A percentile compares a stretch with the other conserved stretches of the same genome.
phyloP scores from a whole-genome alignment of 306 rosid genomes.

The Erythrophleum fordii region DNA sequence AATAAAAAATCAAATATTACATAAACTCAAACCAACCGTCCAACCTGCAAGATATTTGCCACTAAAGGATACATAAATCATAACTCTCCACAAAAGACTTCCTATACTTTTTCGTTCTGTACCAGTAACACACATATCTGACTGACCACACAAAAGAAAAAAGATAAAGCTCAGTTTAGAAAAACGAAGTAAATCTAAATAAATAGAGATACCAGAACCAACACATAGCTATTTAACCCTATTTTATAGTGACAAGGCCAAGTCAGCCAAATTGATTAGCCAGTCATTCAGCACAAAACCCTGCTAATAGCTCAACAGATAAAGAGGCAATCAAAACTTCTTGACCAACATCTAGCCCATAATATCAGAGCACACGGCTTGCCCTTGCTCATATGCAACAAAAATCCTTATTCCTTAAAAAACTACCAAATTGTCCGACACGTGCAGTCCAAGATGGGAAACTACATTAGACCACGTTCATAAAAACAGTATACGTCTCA shows the following conservation, averaged over 20 bases:
- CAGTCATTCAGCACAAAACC: not conserved
- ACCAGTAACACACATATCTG: not conserved
- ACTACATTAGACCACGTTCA: not conserved
- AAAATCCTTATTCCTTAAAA: slow-evolving; percentile 26
- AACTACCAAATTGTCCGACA: slow-evolving; percentile 24
- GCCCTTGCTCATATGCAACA: slow-evolving; percentile 11
- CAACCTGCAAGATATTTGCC: too few species aligned
- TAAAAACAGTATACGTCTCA: slow-evolving; percentile 19
- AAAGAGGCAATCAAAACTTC: not conserved
- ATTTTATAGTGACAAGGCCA: not conserved
- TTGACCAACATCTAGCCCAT: not conserved
- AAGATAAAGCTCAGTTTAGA: slow-evolving; percentile 4
- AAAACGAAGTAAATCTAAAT: not conserved
- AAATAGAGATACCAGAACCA: not conserved
- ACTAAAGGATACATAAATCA: not conserved
- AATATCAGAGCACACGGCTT: slow-evolving; percentile 9
- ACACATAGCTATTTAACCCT: not conserved
- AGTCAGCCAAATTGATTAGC: not conserved
- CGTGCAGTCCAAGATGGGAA: not conserved
- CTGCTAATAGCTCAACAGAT: slow-evolving; percentile 5
- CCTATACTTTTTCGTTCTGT: too few species aligned
- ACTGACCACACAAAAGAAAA: not conserved
- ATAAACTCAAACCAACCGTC: too few species aligned
- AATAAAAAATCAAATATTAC: too few species aligned
- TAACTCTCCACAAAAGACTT: not conserved